Conservation (phyloP, 306 rosid genomes). For the Quercus ilex region DNA sequence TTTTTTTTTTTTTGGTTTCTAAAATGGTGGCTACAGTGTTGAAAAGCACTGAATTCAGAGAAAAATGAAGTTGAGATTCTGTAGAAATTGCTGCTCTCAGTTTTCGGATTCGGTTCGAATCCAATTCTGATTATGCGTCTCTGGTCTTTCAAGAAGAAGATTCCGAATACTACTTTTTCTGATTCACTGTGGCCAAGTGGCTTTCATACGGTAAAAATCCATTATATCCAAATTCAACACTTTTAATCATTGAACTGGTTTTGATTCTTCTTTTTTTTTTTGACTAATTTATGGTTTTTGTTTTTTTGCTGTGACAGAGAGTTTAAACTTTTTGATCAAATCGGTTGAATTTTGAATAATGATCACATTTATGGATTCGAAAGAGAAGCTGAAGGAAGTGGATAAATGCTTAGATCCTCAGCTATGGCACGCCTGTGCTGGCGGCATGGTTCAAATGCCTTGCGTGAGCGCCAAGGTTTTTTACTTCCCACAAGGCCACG, state of each 20-base stretch:
- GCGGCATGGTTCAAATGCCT: constrained; percentile 99
- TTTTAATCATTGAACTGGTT: constrained; percentile 14
- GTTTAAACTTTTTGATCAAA: not conserved
- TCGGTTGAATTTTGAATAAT: constrained; percentile 22
- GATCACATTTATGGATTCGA: constrained; percentile 87
- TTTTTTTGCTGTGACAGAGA: too few species aligned
- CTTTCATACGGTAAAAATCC: constrained; percentile 38
- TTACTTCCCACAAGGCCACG: constrained; percentile 87
- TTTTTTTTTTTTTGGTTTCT: too few species aligned
- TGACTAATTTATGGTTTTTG: too few species aligned
- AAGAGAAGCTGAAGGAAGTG: constrained; percentile 62
- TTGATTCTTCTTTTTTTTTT: not conserved
- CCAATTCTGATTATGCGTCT: constrained; percentile 8
- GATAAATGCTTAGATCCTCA: constrained; percentile 81
- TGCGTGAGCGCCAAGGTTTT: constrained; percentile 56
- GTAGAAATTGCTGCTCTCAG: constrained; percentile 1
- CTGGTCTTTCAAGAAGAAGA: not conserved
- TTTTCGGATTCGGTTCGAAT: too few species aligned
- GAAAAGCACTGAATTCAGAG: not conserved
- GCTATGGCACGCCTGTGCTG: constrained; percentile 98
- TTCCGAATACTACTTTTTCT: not conserved
- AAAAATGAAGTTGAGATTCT: constrained; percentile 5
- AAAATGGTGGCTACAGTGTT: too few species aligned
- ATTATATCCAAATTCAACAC: not conserved
- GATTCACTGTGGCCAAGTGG: constrained; percentile 26